Percentiles rank a stretch among this genome's conserved stretches.
Conservation (phyloP, 176 grass and related monocot species). For the Pontederia crassipes region DNA sequence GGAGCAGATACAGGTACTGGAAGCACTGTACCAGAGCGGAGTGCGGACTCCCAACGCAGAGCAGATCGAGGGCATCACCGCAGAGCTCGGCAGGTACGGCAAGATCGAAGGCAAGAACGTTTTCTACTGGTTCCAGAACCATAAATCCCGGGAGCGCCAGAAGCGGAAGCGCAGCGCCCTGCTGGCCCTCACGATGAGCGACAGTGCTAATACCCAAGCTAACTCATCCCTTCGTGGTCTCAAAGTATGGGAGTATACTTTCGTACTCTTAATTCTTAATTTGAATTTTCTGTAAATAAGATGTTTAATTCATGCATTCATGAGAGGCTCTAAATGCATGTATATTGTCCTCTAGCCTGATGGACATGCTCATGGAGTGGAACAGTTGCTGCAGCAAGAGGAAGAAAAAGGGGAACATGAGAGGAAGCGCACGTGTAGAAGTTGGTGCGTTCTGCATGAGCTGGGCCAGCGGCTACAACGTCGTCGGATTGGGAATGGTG, state of each 20-base stretch:
- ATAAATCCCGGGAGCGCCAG: slow-evolving; percentile 90
- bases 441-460: slow-evolving; percentile 3
- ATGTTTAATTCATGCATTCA: too few relatives aligned
- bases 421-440: slow-evolving; percentile 44
- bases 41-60: slow-evolving; percentile 71
- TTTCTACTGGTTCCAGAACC: slow-evolving; percentile 99
- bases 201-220: background rate
- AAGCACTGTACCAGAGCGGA: slow-evolving; percentile 64
- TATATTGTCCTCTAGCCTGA: too few relatives aligned
- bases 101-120: slow-evolving; percentile 93
- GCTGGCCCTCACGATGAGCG: slow-evolving; percentile 44
- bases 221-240: background rate
- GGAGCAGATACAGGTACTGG: slow-evolving; percentile 84
- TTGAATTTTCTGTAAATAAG: too few relatives aligned
- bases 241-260: slow-evolving; percentile 21
- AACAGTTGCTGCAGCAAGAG: slow-evolving; percentile 7
- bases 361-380: background rate
- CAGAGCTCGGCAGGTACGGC: slow-evolving; percentile 65
- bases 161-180: slow-evolving; percentile 88
- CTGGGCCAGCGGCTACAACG: slow-evolving; percentile 13
- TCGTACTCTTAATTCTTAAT: background rate
- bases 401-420: slow-evolving; percentile 17
- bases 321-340: too few relatives aligned
- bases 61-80: slow-evolving; percentile 81
- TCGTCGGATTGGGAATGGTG: slow-evolving; percentile 8